Base-by-base conservation (phyloP, 2,329 filamentous ascomycete species). In the Sporothrix protearum region DNA sequence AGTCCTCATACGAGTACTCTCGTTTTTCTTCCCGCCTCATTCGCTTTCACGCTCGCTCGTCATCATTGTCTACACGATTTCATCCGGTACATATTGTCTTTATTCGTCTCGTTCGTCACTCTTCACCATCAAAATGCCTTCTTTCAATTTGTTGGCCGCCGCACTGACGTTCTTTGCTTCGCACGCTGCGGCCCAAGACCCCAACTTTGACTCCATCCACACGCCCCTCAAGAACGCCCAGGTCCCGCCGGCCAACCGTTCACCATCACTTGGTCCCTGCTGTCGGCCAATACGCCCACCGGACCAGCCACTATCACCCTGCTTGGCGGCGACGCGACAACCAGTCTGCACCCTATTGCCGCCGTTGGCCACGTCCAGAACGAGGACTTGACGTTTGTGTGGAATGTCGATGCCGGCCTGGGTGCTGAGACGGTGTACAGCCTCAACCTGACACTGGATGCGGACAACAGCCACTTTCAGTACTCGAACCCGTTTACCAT, bases 401-500 rank as follows among this genome's bases (percentile, higher is more conserved):
- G 87, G 88, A 74, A 77, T 22, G 82, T 89, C 69, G 82, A 82
- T 77, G 76, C 81, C 71, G 73, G 76, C 33, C 82, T 86, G 33
- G 84, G 83, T 30, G 19, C 69, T 14, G 59, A 33, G 73, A 76
- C 76, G 72, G 82, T 83, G 76, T 90, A 89, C 79, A 88, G 88
- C 73, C 80, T 90, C 77, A 82, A 83, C 80, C 81, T 90, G 79
- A 78, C 79, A 73, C 81, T 84, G 55, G 83, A 85, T 74, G 79
- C 78, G 74, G 77, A 87, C 80, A 71, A 80, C 30, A 74, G 59
- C 3, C 80, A 83, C 77, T 88, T 86, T 84, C 88, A 90, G 83
- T 89, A 85, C 84, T 88, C 86, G 71, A 84, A 84, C 81, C 86
- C 86, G 74, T 90, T 90, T 82, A 76, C 81, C 76, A 87, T 88